Base-by-base conservation (phyloP, 352 stramenopile genomes). In the Phytophthora uliginosa region DNA sequence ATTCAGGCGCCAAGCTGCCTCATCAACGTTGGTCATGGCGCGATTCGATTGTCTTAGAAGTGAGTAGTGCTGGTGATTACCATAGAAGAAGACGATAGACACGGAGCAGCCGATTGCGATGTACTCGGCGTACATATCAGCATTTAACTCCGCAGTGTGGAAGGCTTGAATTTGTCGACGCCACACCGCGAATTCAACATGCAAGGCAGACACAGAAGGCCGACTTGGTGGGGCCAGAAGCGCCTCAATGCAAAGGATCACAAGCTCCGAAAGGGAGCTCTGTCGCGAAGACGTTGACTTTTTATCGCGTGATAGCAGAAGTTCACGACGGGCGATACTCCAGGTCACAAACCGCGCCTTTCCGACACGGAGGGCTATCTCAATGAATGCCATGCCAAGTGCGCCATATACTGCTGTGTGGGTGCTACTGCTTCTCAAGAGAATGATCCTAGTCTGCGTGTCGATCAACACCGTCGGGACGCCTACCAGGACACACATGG, bases 391-490 rank as follows among this genome's bases (percentile, higher is more conserved):
- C 76, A 86, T 77, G 0, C 42, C 58, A 7, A 81, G 31, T 4
- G 69, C 53, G 18, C 76, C 77, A 1, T 47, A 31, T 0, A 69
- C 40, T 18, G 59, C 73, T 7, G 60, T 59, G 15, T 38, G 31
- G 4, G 53, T 69, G 13, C 24, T 77, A 1, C 71, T 65, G 0
- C 48, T 69, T 13, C 73, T 65, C 17, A 81, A 59, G 20, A 86
- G 40, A 56, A 77, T 66, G 9, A 84, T 67, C 26, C 79, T 70
- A 5, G 77, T 50, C 18, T 86, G 76, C 1, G 74, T 86, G 45
- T 86, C 77, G 42, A 86, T 81, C 20, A 83, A 38, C 17, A 86
- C 74, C 1, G 76, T 82, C 7, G 73, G 78, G 8, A 86, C 22
- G 2, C 66, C 73, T 0, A 83, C 73, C 0, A 68, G 34, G 1